These are phyloP conservation scores for Santalum album DNA, from an alignment of 164 flowering plant genomes.

Conservation along the genomic window DNA sequence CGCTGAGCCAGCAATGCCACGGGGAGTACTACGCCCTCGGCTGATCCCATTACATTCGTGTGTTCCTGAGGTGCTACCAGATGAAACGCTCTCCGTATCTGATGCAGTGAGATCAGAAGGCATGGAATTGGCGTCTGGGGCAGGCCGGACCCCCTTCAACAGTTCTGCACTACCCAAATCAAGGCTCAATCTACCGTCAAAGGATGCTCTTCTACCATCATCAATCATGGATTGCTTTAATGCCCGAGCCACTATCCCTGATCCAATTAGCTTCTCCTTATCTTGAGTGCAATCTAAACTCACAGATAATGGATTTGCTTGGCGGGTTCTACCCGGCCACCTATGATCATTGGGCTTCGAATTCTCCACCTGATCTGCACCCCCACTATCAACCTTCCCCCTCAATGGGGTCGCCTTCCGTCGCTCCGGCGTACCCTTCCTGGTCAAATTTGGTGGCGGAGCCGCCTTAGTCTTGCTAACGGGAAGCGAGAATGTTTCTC, in stretches of 20 bases:
- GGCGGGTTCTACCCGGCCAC: slow-evolving; percentile 66
- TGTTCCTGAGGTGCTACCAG: slow-evolving; percentile 81
- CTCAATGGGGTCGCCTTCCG: slow-evolving; percentile 37
- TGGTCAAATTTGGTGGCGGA: slow-evolving; percentile 27
- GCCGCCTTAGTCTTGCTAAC: slow-evolving; percentile 62
- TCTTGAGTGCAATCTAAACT: slow-evolving; percentile 54
- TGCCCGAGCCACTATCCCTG: slow-evolving; percentile 27
- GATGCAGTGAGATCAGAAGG: slow-evolving; percentile 67
- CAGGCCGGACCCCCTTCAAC: slow-evolving; percentile 17
- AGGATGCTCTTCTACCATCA: slow-evolving; percentile 43
- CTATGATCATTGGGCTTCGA: slow-evolving; percentile 57
- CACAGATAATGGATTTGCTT: slow-evolving; percentile 35
- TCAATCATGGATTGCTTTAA: slow-evolving; percentile 43
- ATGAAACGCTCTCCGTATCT: slow-evolving; percentile 94
- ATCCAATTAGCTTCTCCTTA: slow-evolving; percentile 36
- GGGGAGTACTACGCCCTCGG: slow-evolving; percentile 26
- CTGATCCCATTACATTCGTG: slow-evolving; percentile 33
- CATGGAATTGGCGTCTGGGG: slow-evolving; percentile 32
- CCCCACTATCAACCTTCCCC: slow-evolving; percentile 25
- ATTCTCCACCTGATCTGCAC: slow-evolving; percentile 59
- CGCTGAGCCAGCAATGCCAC: slow-evolving; percentile 63
- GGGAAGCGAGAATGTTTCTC: slow-evolving; percentile 83
- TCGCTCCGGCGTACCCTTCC: slow-evolving; percentile 67
- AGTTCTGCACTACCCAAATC: slow-evolving; percentile 41
- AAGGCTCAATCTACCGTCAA: slow-evolving; percentile 53